Evolutionary conservation across 305 asterid genomes (phyloP).

Genomic region (Fraxinus platypoda): DNA sequence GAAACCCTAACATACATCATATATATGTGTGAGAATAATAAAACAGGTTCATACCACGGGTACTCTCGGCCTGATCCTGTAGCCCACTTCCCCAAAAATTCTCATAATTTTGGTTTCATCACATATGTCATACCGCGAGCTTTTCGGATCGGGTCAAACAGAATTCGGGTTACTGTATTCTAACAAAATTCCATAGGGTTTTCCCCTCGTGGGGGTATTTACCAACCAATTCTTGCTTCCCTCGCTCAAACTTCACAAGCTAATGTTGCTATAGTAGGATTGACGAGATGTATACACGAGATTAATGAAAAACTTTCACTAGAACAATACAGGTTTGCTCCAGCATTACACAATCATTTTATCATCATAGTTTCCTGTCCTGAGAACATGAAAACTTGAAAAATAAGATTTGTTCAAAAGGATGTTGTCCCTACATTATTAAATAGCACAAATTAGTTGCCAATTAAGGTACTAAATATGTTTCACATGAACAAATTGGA

Average conservation of each 20-base stretch:
- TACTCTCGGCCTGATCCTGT: too few species aligned
- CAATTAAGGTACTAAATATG: background rate
- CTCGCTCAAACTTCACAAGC: background rate
- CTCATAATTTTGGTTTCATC: too few species aligned
- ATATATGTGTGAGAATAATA: too few species aligned
- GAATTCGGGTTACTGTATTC: too few species aligned
- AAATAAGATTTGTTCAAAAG: background rate
- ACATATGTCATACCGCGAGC: too few species aligned
- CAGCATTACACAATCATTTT: background rate
- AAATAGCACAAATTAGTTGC: background rate
- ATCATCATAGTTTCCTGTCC: background rate
- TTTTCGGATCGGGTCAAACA: too few species aligned
- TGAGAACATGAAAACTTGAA: background rate
- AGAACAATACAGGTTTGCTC: background rate
- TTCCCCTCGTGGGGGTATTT: background rate
- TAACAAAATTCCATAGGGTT: background rate
- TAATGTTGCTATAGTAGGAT: background rate
- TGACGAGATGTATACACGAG: background rate
- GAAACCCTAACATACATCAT: too few species aligned
- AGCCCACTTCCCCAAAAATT: too few species aligned
- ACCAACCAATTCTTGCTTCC: background rate
- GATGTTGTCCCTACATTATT: background rate
- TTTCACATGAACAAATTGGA: background rate
- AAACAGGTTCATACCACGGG: too few species aligned
- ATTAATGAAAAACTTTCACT: background rate